A percentile compares a stretch with the other conserved stretches of the same genome.
Conservation (phyloP, 208 protist genomes). For the Novymonas esmeraldas region DNA sequence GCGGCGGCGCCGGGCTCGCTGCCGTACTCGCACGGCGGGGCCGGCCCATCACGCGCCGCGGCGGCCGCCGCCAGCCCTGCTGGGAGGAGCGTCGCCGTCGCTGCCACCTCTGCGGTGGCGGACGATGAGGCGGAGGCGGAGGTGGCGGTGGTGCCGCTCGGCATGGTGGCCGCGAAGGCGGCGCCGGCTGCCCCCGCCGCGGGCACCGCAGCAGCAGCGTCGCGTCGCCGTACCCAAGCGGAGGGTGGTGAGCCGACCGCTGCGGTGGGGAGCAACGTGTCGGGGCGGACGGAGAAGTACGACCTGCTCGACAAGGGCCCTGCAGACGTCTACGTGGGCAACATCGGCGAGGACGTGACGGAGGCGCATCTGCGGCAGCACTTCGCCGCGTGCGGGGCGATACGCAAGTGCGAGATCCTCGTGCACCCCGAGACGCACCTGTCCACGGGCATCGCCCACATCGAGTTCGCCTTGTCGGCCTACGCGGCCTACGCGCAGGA, state of each 20-base stretch:
- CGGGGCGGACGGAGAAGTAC: constrained; percentile 81
- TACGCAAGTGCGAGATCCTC: constrained; percentile 70
- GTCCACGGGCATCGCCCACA: constrained; percentile 73
- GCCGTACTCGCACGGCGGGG: constrained; percentile 67
- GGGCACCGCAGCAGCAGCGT: not conserved
- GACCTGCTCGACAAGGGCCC: constrained; percentile 80
- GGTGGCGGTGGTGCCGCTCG: constrained; percentile 45
- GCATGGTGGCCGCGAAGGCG: constrained; percentile 28
- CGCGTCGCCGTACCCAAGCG: constrained; percentile 5
- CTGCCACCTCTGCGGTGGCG: not conserved
- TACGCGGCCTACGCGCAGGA: constrained; percentile 87
- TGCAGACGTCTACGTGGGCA: constrained; percentile 82
- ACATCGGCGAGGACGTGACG: constrained; percentile 79
- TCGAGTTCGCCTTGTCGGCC: constrained; percentile 79
- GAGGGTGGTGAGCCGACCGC: constrained; percentile 6
- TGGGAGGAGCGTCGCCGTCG: not conserved
- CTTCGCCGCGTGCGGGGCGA: constrained; percentile 72
- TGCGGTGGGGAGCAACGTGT: constrained; percentile 46
- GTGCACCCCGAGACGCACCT: constrained; percentile 79
- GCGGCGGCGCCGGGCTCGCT: constrained; percentile 83
- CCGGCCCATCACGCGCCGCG: constrained; percentile 7
- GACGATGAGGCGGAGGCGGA: constrained; percentile 27
- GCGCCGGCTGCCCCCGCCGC: constrained; percentile 10
- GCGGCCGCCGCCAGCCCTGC: constrained; percentile 1
- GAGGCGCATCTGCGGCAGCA: constrained; percentile 79